Evolutionary conservation across 805 yeast species (phyloP).

Genomic region (Huiozyma naganishii): DNA sequence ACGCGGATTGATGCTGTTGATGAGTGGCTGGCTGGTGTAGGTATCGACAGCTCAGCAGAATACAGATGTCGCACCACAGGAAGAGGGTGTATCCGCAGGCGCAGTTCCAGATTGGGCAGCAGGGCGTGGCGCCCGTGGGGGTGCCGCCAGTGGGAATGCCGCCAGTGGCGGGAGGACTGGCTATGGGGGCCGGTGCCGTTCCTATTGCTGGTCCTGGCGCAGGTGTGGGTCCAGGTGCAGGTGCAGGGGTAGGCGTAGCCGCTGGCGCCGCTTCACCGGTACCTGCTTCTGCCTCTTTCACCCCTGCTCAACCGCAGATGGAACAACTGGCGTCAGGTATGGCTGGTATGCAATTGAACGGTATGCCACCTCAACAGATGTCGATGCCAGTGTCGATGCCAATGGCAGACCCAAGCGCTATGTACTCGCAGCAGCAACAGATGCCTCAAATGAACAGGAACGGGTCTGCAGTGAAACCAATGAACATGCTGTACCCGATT

Average conservation of each 20-base stretch:
- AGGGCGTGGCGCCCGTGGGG: neutral
- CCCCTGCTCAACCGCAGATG: slow-evolving; percentile 24
- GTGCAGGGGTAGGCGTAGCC: neutral
- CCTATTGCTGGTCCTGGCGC: slow-evolving; percentile 2
- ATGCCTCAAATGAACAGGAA: slow-evolving; percentile 4
- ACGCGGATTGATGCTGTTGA: too few species aligned
- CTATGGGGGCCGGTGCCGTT: neutral
- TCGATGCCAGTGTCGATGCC: neutral
- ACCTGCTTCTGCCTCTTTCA: slow-evolving; percentile 3
- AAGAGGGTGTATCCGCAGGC: slow-evolving; percentile 38
- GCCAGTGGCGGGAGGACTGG: neutral
- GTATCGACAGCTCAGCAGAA: too few species aligned
- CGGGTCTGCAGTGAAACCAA: slow-evolving; percentile 27
- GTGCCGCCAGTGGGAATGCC: neutral
- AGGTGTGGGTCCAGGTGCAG: neutral
- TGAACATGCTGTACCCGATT: slow-evolving; percentile 79
- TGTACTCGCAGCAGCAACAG: slow-evolving; percentile 18
- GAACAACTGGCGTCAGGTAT: slow-evolving; percentile 26
- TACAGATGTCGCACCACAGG: slow-evolving; percentile 29
- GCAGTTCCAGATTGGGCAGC: slow-evolving; percentile 2
- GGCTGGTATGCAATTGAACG: slow-evolving; percentile 28
- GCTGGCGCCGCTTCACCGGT: neutral
- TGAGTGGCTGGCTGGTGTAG: too few species aligned
- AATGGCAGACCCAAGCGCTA: slow-evolving; percentile 14
- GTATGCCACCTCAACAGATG: slow-evolving; percentile 7